These are phyloP conservation scores for Vanrija humicola DNA, from an alignment of 1,284 basidiomycete genomes.

Conservation along the genomic window DNA sequence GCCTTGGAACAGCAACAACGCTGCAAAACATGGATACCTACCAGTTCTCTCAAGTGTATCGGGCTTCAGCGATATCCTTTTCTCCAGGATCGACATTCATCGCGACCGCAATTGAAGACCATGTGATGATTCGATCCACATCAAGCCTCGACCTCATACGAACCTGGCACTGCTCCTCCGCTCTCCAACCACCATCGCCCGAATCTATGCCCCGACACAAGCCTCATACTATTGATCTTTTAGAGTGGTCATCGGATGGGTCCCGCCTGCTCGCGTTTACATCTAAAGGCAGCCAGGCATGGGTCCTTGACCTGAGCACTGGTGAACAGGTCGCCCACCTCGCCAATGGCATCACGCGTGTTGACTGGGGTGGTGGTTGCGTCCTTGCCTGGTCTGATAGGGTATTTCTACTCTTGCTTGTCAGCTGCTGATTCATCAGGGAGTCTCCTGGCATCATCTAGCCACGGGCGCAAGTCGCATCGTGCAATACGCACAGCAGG, in stretches of 20 bases:
- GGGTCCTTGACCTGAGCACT: constrained; percentile 54
- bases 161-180: constrained; percentile 30
- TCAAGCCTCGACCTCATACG: constrained; percentile 39
- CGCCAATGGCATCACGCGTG: constrained; percentile 67
- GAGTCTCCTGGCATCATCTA: constrained; percentile 75
- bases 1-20: not conserved
- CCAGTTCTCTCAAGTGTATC: constrained; percentile 40
- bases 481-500: constrained; percentile 21
- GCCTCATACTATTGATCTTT: constrained; percentile 58
- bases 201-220: not conserved
- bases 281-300: constrained; percentile 57
- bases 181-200: constrained; percentile 1
- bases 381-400: constrained; percentile 84
- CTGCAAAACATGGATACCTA: constrained; percentile 30
- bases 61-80: constrained; percentile 26
- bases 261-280: constrained; percentile 73
- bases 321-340: constrained; percentile 63
- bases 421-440: constrained; percentile 55
- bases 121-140: constrained; percentile 41
- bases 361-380: constrained; percentile 77
- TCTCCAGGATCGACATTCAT: constrained; percentile 49
- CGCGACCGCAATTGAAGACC: constrained; percentile 31
- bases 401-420: constrained; percentile 53
- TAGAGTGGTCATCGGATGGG: constrained; percentile 77
- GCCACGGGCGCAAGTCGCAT: constrained; percentile 57